phyloP scores from a whole-genome alignment of 441 rosid species.

The Adansonia madagascariensis region DNA sequence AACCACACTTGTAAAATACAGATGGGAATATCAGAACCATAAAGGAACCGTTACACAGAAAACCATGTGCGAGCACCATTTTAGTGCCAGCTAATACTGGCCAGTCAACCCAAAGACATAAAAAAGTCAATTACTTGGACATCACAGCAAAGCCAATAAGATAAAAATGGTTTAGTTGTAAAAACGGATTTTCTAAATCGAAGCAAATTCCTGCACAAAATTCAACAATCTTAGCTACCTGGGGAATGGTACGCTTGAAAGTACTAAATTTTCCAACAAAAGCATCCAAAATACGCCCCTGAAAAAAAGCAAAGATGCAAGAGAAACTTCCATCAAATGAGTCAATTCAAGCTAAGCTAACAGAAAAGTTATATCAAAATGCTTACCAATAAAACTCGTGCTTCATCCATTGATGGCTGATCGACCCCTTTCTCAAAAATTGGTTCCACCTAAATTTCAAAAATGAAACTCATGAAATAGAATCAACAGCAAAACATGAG shows the following conservation, averaged over 20 bases:
- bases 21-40: background rate
- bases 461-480: conserved; percentile 24
- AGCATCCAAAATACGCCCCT: conserved; percentile 98
- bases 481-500: conserved; percentile 22
- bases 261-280: conserved; percentile 96
- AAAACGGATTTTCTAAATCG: background rate
- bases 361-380: conserved; percentile 28
- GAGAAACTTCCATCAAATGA: background rate
- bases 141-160: background rate
- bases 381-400: conserved; percentile 78
- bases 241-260: conserved; percentile 95
- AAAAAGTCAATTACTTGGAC: conserved; percentile 13
- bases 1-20: background rate
- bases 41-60: background rate
- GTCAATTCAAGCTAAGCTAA: conserved; percentile 21
- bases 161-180: background rate
- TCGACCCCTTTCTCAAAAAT: conserved; percentile 97
- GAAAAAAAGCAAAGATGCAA: conserved; percentile 20
- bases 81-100: background rate
- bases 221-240: conserved; percentile 56
- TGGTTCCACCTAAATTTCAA: conserved; percentile 81
- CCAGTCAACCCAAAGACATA: conserved; percentile 7
- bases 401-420: conserved; percentile 93
- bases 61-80: background rate
- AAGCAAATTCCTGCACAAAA: background rate